These are phyloP conservation scores for Aspergillus thermomutatus DNA, from an alignment of 2,329 filamentous ascomycete species.

Conservation along the genomic window DNA sequence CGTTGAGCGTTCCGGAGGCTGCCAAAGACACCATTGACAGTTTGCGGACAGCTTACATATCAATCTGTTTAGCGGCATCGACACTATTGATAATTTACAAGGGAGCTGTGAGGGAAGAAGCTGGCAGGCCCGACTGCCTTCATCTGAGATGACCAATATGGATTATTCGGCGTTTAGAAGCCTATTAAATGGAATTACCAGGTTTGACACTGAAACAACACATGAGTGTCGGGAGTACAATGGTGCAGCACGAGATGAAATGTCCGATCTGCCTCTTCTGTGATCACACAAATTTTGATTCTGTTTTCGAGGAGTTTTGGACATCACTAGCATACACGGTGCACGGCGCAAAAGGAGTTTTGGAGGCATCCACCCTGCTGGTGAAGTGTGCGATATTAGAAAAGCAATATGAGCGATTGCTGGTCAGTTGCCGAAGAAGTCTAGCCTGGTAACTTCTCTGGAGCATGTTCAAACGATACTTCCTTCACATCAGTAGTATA, in stretches of 20 bases:
- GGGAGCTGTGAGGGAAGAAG: background rate
- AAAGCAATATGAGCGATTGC: background rate
- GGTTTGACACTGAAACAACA: background rate
- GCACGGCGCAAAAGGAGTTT: background rate
- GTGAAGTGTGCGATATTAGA: background rate
- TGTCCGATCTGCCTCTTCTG: background rate
- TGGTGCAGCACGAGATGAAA: background rate
- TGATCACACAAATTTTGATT: background rate
- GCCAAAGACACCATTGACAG: background rate
- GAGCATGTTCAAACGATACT: too few species aligned
- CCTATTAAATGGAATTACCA: background rate
- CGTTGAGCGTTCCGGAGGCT: conserved; percentile 1
- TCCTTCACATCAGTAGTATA: too few species aligned
- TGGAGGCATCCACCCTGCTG: background rate
- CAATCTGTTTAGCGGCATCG: background rate
- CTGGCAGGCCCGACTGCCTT: conserved; percentile 13
- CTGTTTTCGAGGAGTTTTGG: background rate
- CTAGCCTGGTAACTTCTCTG: too few species aligned
- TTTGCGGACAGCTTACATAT: background rate
- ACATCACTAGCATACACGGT: background rate
- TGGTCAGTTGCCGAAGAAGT: too few species aligned
- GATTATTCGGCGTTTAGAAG: conserved; percentile 6
- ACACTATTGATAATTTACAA: background rate
- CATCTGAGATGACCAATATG: background rate
- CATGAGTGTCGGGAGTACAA: background rate